These are phyloP conservation scores for Salix dunnii DNA, from an alignment of 345 rosid species.

Conservation along the genomic window DNA sequence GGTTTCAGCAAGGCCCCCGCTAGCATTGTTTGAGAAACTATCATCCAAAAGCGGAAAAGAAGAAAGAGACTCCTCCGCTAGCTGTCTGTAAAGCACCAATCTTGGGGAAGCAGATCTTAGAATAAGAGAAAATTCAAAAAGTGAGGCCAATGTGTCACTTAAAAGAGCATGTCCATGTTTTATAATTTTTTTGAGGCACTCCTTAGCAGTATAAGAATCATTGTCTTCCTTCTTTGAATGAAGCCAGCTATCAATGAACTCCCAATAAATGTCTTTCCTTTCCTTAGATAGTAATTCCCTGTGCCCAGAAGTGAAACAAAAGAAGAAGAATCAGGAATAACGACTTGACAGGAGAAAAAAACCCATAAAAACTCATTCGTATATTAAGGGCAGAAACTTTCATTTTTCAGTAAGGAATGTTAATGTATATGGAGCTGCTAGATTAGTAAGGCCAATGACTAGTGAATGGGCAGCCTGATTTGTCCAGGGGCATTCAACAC, in stretches of 20 bases:
- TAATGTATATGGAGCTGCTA: too few species aligned
- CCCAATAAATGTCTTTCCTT: constrained; percentile 79
- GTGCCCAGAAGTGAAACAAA: neutral
- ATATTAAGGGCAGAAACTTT: too few species aligned
- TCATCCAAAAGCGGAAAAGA: constrained; percentile 74
- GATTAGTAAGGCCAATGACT: too few species aligned
- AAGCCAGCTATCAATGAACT: constrained; percentile 72
- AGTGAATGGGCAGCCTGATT: too few species aligned
- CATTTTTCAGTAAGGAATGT: too few species aligned
- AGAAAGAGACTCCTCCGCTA: constrained; percentile 94
- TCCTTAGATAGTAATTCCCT: constrained; percentile 88
- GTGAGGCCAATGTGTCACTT: constrained; percentile 54
- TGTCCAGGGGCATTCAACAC: too few species aligned
- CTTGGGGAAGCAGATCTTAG: constrained; percentile 87
- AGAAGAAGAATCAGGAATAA: neutral
- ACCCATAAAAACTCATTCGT: too few species aligned
- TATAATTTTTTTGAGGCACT: constrained; percentile 61
- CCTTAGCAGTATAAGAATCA: constrained; percentile 67
- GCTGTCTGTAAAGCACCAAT: constrained; percentile 80
- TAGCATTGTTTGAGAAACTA: constrained; percentile 21
- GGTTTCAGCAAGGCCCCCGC: constrained; percentile 17
- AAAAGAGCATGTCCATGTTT: constrained; percentile 47
- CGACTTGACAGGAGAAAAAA: neutral
- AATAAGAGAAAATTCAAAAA: constrained; percentile 76
- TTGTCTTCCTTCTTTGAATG: constrained; percentile 39